Evolutionary conservation across 2,329 filamentous ascomycete species (phyloP).

Genomic region (Fusarium concolor): DNA sequence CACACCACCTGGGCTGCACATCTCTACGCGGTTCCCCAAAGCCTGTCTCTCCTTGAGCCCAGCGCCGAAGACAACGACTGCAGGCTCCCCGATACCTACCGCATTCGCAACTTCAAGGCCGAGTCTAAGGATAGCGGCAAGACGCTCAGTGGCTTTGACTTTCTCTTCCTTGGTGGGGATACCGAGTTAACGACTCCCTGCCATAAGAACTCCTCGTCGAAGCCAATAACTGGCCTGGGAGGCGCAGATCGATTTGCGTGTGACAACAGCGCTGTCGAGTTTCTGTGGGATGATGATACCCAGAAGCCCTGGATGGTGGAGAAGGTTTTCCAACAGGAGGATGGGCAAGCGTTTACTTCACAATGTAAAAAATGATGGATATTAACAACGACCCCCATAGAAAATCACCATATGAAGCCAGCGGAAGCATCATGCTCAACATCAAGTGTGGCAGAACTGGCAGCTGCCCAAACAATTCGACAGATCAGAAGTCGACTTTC

Average conservation of each 20-base stretch:
- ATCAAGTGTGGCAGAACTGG: constrained; percentile 36
- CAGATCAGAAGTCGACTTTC: constrained; percentile 47
- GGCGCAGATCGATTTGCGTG: constrained; percentile 56
- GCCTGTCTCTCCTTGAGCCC: constrained; percentile 43
- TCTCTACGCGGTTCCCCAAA: constrained; percentile 46
- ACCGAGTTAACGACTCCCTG: constrained; percentile 58
- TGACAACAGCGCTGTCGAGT: constrained; percentile 55
- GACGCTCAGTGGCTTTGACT: constrained; percentile 51
- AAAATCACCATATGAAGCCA: constrained; percentile 47
- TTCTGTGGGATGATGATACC: constrained; percentile 53
- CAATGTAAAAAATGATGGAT: neutral
- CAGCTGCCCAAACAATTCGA: constrained; percentile 48
- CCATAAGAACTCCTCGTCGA: constrained; percentile 57
- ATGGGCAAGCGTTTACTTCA: constrained; percentile 49
- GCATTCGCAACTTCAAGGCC: constrained; percentile 54
- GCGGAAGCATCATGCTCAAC: constrained; percentile 45
- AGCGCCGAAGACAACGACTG: constrained; percentile 47
- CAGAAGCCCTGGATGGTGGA: constrained; percentile 58
- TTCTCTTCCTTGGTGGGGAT: constrained; percentile 56
- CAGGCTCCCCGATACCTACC: constrained; percentile 54
- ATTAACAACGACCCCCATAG: constrained; percentile 32
- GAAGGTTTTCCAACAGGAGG: constrained; percentile 54
- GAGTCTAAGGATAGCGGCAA: constrained; percentile 51
- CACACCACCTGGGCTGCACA: constrained; percentile 39
- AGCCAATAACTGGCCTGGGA: constrained; percentile 37